These are phyloP conservation scores for Neopestalotiopsis clavispora DNA, from an alignment of 2,329 filamentous ascomycete genomes.

Conservation along the genomic window DNA sequence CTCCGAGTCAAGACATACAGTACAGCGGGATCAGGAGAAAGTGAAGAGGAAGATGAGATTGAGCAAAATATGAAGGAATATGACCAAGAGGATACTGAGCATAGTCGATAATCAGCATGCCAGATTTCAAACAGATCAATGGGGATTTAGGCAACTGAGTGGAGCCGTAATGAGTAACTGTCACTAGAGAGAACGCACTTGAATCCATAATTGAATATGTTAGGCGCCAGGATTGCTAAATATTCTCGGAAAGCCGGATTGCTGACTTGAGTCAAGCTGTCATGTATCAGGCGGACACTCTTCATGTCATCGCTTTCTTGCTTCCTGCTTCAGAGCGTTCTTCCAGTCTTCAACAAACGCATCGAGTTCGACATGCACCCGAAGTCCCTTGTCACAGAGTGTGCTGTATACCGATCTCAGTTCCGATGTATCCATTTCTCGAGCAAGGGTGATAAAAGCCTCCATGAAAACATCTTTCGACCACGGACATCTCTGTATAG, in stretches of 20 bases:
- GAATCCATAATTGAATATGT: too few relatives aligned
- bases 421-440: slow-evolving; percentile 52
- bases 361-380: slow-evolving; percentile 57
- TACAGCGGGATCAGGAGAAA: not conserved
- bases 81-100: not conserved
- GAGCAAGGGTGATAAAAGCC: slow-evolving; percentile 50
- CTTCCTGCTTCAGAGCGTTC: slow-evolving; percentile 23
- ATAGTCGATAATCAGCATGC: not conserved
- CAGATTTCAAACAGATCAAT: not conserved
- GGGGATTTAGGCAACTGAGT: not conserved
- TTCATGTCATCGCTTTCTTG: not conserved
- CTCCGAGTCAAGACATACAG: not conserved
- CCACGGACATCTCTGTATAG: slow-evolving; percentile 43
- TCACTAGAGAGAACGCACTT: too few relatives aligned
- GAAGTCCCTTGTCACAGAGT: slow-evolving; percentile 53
- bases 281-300: not conserved
- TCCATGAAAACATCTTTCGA: slow-evolving; percentile 57
- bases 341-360: slow-evolving; percentile 47
- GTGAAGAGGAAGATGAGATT: not conserved
- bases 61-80: not conserved
- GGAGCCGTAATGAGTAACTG: too few relatives aligned
- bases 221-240: not conserved
- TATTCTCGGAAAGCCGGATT: not conserved
- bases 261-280: not conserved
- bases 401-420: slow-evolving; percentile 53